Evolutionary conservation across 139 green algal genomes (phyloP).

Genomic region (Axilococcus clingmanii): DNA sequence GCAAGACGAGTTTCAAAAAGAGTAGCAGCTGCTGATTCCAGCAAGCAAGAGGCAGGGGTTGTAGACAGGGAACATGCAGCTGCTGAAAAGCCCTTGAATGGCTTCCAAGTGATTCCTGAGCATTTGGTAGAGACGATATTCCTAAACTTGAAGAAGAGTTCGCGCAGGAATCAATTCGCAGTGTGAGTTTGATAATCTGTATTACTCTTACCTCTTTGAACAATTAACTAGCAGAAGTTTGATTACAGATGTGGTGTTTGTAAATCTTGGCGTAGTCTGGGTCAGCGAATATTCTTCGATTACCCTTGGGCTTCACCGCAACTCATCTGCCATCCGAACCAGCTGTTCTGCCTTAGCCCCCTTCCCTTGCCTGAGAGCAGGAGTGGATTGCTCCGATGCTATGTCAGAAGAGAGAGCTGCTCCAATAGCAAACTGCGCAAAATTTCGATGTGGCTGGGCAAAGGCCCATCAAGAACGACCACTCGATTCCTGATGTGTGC

Average conservation of each 20-base stretch:
- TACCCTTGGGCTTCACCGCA: conserved; percentile 16
- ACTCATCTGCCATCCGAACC: conserved; percentile 29
- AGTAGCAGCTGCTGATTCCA: no score
- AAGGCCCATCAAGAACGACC: conserved; percentile 3
- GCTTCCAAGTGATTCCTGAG: no score
- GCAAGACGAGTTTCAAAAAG: no score
- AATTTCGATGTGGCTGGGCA: conserved; percentile 18
- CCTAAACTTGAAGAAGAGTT: neutral
- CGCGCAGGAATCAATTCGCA: no score
- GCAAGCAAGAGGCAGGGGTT: no score
- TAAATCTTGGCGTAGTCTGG: conserved; percentile 21
- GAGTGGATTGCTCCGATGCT: conserved; percentile 28
- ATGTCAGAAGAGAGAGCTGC: conserved; percentile 19
- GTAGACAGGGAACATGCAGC: no score
- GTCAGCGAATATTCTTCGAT: conserved; percentile 30
- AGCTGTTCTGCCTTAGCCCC: conserved; percentile 31
- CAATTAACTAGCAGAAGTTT: no score
- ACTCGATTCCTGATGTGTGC: neutral
- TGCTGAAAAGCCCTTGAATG: no score
- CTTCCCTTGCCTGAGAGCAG: conserved; percentile 2
- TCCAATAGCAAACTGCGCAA: neutral
- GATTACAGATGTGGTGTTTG: conserved; percentile 20
- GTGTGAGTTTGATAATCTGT: no score
- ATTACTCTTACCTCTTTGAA: no score
- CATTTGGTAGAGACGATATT: conserved; percentile 1